These are phyloP conservation scores for Raphanus raphanistrum DNA, from an alignment of 345 rosid species.

Conservation along the genomic window DNA sequence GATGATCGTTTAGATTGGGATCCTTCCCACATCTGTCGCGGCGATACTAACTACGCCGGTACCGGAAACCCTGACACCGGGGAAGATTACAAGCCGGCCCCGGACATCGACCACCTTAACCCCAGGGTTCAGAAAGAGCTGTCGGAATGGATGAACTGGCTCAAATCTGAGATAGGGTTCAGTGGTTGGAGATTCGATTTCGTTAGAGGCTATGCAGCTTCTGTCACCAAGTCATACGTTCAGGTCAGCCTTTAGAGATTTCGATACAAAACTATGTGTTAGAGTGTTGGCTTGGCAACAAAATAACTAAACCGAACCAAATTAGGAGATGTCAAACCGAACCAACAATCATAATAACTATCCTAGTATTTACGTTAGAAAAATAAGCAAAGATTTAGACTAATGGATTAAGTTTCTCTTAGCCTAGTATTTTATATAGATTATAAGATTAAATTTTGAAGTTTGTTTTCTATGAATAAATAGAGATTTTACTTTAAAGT, in stretches of 20 bases:
- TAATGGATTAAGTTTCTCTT: not conserved
- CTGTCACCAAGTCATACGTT: constrained; percentile 50
- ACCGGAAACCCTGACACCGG: constrained; percentile 76
- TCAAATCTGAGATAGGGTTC: constrained; percentile 71
- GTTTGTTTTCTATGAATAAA: not conserved
- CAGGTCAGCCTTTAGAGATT: constrained; percentile 14
- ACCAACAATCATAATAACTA: too few species aligned
- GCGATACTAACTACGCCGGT: constrained; percentile 56
- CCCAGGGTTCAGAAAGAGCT: constrained; percentile 62
- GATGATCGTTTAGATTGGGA: constrained; percentile 89
- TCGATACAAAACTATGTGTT: not conserved
- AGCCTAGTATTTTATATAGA: not conserved
- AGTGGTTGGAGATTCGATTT: constrained; percentile 79
- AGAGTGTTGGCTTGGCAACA: not conserved
- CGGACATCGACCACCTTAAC: constrained; percentile 87
- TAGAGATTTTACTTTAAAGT: not conserved
- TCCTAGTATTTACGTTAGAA: not conserved
- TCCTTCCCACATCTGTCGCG: constrained; percentile 63
- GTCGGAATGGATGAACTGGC: constrained; percentile 92
- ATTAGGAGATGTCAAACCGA: not conserved
- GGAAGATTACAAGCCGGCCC: constrained; percentile 49
- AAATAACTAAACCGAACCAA: not conserved
- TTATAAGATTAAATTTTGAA: not conserved
- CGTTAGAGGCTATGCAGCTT: constrained; percentile 66
- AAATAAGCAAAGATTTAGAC: not conserved